Base-by-base conservation (phyloP, 129 eudicot species). In the Pittosporum tobira region DNA sequence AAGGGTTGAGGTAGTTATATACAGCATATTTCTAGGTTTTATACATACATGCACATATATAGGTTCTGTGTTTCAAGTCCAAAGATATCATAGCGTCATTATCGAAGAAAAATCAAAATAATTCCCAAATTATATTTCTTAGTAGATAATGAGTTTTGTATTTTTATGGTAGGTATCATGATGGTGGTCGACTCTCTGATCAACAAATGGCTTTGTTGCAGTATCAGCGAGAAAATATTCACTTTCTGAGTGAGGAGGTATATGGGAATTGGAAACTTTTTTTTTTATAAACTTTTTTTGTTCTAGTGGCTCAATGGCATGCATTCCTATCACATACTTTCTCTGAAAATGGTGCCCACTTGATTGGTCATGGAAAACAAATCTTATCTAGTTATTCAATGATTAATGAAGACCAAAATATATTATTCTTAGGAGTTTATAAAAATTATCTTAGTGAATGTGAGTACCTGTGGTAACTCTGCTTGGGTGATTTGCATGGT, bases 191-290 rank as follows among this genome's bases (percentile, higher is more conserved):
- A 46, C 88, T 93, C 11, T 84, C 99, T 61, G 99, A 93, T 79
- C 99, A 93, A 75, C 99, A 87, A 69, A 93, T 93, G 96, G 99
- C 96, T 53, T 67, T 93, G 67, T 61, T 93, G 74, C 99, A 93
- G 50, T 87, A 93, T 73, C 99, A 93, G 74, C 81, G 96, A 48
- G 96, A 87, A 67, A 93, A 93, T 70, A 79, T 93, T 67, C 93
- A 93, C 77, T 93, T 93, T 75, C 75, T 93, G 15, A 84, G 99
- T 61, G 99, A 93, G 73, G 99, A 93, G 96, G 99, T 93, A 83
- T 54, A 46, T 65, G 15, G 5, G 43, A 2, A 53, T 48, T 20
- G 60, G 26, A 22, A 48, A 61, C 7, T 34, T 62, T 57, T n/a
- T n/a, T n/a, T n/a, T n/a, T n/a, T n/a, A n/a, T n/a, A n/a, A n/a